A percentile compares a stretch with the other conserved stretches of the same genome.
These are phyloP conservation scores for Naganishia friedmannii DNA, from an alignment of 768 basidiomycete species.

Conservation along the genomic window DNA sequence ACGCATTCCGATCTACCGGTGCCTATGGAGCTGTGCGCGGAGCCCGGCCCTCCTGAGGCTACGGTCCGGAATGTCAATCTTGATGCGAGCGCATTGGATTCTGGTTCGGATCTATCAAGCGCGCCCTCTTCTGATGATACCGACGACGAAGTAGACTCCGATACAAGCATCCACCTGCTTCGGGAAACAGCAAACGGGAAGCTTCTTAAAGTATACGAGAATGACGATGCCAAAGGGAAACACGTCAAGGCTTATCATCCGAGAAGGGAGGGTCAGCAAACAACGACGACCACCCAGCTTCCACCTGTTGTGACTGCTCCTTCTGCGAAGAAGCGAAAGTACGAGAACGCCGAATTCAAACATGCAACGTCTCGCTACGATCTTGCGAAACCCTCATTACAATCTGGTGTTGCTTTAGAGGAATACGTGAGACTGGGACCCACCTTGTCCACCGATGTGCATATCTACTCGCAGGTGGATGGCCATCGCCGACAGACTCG, in stretches of 20 bases:
- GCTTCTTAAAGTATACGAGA: not conserved
- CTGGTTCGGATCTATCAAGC: not conserved
- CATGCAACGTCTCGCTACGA: not conserved
- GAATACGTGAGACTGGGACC: not conserved
- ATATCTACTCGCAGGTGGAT: not conserved
- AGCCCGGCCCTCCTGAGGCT: no score
- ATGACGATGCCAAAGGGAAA: not conserved
- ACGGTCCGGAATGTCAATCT: not conserved
- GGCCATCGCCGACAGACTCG: not conserved
- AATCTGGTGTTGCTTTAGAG: not conserved
- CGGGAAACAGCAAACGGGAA: not conserved
- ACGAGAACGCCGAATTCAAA: not conserved
- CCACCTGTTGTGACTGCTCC: not conserved
- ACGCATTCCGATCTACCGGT: constrained; percentile 43
- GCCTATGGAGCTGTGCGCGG: not conserved
- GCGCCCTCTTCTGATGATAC: not conserved
- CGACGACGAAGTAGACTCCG: not conserved
- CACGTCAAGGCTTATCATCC: not conserved
- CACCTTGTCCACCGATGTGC: not conserved
- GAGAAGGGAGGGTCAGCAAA: not conserved
- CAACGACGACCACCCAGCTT: not conserved
- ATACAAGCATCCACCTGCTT: not conserved
- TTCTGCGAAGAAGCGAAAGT: not conserved
- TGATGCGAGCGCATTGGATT: not conserved
- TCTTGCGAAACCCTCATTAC: not conserved